Evolutionary conservation across 2,329 filamentous ascomycete species (phyloP).

Genomic region (Ustulina deusta): DNA sequence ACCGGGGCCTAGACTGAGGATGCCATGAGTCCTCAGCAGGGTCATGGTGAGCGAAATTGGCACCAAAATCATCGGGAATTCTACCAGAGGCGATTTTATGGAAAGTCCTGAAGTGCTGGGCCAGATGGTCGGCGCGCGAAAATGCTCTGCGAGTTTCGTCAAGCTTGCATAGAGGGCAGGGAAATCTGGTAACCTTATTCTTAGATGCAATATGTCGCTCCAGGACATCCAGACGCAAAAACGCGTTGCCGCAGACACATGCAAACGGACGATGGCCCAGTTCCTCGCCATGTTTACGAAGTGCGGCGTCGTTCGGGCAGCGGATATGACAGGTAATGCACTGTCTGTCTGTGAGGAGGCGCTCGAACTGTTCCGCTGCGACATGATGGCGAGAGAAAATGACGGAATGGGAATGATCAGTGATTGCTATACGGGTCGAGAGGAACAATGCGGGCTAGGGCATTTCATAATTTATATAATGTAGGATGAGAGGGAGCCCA

Average conservation of each 20-base stretch:
- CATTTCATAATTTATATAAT: no score
- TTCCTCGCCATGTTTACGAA: conserved; percentile 21
- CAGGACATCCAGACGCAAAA: conserved; percentile 30
- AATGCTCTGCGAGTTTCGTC: conserved; percentile 29
- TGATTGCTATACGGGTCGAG: neutral
- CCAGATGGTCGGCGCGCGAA: conserved; percentile 34
- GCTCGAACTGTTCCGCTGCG: neutral
- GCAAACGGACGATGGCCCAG: conserved; percentile 28
- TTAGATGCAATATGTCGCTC: conserved; percentile 35
- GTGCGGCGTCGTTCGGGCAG: conserved; percentile 19
- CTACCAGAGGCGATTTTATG: conserved; percentile 31
- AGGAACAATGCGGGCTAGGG: neutral
- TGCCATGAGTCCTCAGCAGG: neutral
- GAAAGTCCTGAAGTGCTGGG: conserved; percentile 37
- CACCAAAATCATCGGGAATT: conserved; percentile 26
- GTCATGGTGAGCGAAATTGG: neutral
- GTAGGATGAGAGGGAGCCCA: no score
- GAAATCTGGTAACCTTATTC: conserved; percentile 18
- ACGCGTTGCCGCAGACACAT: conserved; percentile 35
- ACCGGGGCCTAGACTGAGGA: neutral
- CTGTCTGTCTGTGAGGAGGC: neutral
- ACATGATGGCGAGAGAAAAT: neutral
- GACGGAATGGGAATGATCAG: neutral
- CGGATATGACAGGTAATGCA: conserved; percentile 22
- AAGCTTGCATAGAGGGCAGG: conserved; percentile 35